Percentiles rank a stretch among this genome's conserved stretches.
Evolutionary conservation across 257 asterid species (phyloP).

Genomic region (Forsythia suspensa): DNA sequence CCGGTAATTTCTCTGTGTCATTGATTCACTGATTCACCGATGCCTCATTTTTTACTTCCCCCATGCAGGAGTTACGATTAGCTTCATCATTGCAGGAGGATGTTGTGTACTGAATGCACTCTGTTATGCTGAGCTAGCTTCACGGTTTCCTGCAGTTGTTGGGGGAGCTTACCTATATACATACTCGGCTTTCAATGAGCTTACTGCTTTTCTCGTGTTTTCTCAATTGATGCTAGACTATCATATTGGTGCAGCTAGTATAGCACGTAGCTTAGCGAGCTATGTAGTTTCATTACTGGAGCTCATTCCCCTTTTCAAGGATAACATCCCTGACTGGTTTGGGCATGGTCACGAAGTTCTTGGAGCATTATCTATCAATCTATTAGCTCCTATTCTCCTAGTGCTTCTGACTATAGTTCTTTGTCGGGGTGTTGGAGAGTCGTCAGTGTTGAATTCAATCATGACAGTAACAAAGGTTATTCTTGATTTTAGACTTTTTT

Average conservation of each 20-base stretch:
- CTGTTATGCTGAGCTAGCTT: conserved; percentile 89
- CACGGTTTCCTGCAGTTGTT: conserved; percentile 98
- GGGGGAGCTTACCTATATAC: conserved; percentile 96
- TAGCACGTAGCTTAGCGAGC: conserved; percentile 97
- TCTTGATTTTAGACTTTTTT: conserved; percentile 17
- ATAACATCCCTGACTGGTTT: conserved; percentile 77
- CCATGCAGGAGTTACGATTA: conserved; percentile 80
- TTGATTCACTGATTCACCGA: conserved; percentile 10
- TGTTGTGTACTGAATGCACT: conserved; percentile 89
- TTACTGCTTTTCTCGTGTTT: conserved; percentile 90
- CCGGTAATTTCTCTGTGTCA: conserved; percentile 9
- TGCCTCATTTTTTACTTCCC: conserved; percentile 20
- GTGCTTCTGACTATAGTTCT: conserved; percentile 69
- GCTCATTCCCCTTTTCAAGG: conserved; percentile 70
- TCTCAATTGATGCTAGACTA: conserved; percentile 92
- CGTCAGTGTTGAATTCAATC: conserved; percentile 71
- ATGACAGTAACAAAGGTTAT: conserved; percentile 85
- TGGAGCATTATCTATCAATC: conserved; percentile 68
- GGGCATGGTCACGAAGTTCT: conserved; percentile 85
- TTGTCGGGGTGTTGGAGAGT: conserved; percentile 94
- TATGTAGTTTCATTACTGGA: conserved; percentile 70
- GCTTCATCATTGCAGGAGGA: conserved; percentile 87
- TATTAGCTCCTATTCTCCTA: conserved; percentile 81
- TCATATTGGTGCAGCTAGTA: conserved; percentile 97
- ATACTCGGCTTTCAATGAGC: conserved; percentile 95